Percentiles rank a stretch among this genome's conserved stretches.
phyloP scores from a whole-genome alignment of 1,284 basidiomycete genomes.

The Mycosarcoma mackinlayi region DNA sequence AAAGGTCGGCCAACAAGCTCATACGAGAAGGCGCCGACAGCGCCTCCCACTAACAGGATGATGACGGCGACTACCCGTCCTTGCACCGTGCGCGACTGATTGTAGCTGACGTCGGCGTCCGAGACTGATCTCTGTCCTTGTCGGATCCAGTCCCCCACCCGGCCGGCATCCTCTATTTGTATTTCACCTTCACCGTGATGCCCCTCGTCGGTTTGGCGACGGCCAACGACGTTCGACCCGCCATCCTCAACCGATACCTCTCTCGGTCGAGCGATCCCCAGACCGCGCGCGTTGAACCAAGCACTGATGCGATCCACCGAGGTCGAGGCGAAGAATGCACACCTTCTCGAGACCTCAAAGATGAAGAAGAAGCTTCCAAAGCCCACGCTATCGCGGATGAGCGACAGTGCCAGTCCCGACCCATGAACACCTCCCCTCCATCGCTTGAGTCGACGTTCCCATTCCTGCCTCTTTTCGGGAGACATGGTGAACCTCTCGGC shows the following conservation, averaged over 20 bases:
- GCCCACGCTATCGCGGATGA: conserved; percentile 67
- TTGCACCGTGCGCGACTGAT: conserved; percentile 56
- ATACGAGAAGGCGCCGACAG: conserved; percentile 61
- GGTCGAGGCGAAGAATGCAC: conserved; percentile 62
- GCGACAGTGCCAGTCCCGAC: conserved; percentile 63
- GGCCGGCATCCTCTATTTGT: conserved; percentile 29
- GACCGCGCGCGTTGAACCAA: conserved; percentile 45
- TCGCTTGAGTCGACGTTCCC: conserved; percentile 56
- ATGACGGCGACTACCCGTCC: conserved; percentile 58
- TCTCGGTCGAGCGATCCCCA: conserved; percentile 28
- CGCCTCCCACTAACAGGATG: conserved; percentile 61
- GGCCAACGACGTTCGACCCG: conserved; percentile 24
- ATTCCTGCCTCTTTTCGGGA: conserved; percentile 56
- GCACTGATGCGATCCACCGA: conserved; percentile 58
- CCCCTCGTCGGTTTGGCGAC: conserved; percentile 14
- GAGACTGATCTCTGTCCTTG: conserved; percentile 22
- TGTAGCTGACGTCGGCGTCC: conserved; percentile 59
- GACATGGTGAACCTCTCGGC: conserved; percentile 29
- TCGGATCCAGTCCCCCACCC: conserved; percentile 28
- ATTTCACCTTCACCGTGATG: conserved; percentile 10
- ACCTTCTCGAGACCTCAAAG: conserved; percentile 68
- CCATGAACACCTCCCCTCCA: conserved; percentile 64
- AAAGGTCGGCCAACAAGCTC: conserved; percentile 67
- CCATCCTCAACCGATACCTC: neutral
- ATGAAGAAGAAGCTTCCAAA: conserved; percentile 69